Base-by-base conservation (phyloP, 495 filamentous ascomycete species). In the Echria macrotheca region DNA sequence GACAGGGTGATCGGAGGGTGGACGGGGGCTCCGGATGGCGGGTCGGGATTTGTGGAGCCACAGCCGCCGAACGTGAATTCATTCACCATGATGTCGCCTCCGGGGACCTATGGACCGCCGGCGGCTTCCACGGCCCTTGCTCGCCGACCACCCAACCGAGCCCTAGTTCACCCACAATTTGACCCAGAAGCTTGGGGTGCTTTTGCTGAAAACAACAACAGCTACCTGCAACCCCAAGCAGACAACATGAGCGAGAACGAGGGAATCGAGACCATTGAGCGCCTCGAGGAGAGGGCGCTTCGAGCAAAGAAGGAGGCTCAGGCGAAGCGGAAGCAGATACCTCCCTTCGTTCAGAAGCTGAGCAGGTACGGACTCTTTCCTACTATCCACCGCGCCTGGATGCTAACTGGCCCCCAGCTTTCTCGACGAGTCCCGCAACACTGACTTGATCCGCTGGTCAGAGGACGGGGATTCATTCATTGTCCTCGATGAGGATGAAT, bases 401-500 rank as follows among this genome's bases (percentile, higher is more conserved):
- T n/a, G n/a, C n/a, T n/a, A n/a, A n/a, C n/a, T n/a, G n/a, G n/a
- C n/a, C n/a, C n/a, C 22, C 57, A 98, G 93, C 64, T 98, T 99
- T 60, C 74, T 99, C 12, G 91, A 97, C 53, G 84, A 94, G 57
- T 81, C 80, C 1, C 88, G 90, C 60, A 95, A 95, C 56, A 94
- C 88, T 0, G 86, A 96, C 10, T 71, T 99, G 38, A 99, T 99
- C 58, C 85, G 94, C 54, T 99, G 93, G 93, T 96, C 94, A 0
- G 88, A 94, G 52, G 84, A 88, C 62, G 93, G 93, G 14, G 89
- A 94, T 59, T 95, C 91, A 3, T 99, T 99, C 65, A 84, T 97
- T 33, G 93, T 99, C 6, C 68, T 96, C 4, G 94, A 99, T 60
- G 93, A 99, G 66, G 93, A 99, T 61, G 94, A 97, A 64, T 99